Percentiles rank a stretch among this genome's conserved stretches.
Conservation (phyloP, 2,329 filamentous ascomycete genomes). For the Chrysoporthe puriensis region DNA sequence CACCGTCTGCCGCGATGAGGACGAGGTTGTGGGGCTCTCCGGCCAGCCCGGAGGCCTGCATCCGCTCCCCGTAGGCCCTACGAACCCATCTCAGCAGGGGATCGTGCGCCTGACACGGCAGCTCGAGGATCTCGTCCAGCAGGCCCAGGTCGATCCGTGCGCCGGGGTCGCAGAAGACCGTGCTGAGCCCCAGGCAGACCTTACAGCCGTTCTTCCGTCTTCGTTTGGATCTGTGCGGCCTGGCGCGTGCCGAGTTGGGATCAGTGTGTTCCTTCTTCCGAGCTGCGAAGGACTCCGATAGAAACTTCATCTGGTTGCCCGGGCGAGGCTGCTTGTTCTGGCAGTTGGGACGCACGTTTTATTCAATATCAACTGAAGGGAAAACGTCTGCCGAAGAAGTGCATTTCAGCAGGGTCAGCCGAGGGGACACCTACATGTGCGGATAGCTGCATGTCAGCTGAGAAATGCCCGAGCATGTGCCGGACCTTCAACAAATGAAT, state of each 20-base stretch:
- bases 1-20: background rate
- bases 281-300: background rate
- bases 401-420: too few relatives aligned
- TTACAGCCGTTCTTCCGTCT: conserved; percentile 2
- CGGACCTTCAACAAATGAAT: too few relatives aligned
- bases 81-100: background rate
- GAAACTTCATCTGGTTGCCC: background rate
- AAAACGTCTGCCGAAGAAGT: too few relatives aligned
- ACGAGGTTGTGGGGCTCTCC: background rate
- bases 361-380: too few relatives aligned
- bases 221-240: background rate
- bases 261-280: background rate
- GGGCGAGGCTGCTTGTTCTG: background rate
- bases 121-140: background rate
- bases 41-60: background rate
- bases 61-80: background rate
- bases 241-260: background rate
- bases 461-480: too few relatives aligned
- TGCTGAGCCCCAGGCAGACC: background rate
- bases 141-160: background rate
- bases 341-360: background rate
- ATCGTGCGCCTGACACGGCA: conserved; percentile 1
- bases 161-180: background rate
- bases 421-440: too few relatives aligned
- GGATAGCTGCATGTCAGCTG: too few relatives aligned